Evolutionary conservation across 2,329 filamentous ascomycete species (phyloP).

Genomic region (Colletotrichum sp.): DNA sequence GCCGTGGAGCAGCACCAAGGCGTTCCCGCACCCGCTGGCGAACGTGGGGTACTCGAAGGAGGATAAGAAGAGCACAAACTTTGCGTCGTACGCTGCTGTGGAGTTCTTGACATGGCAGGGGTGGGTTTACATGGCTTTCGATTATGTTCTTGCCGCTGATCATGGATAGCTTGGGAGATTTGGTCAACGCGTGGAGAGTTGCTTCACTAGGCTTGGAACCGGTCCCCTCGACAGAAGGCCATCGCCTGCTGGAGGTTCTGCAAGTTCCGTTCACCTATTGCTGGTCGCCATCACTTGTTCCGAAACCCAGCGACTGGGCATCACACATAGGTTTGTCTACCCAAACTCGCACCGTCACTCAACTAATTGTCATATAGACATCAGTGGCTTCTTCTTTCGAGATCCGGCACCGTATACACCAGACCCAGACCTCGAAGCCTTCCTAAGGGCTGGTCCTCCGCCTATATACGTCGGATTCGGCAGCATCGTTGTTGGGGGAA

Average conservation of each 20-base stretch:
- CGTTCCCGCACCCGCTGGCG: conserved; percentile 75
- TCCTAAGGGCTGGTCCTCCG: conserved; percentile 60
- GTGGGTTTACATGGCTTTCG: conserved; percentile 1
- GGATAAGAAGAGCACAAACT: conserved; percentile 67
- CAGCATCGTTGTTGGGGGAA: conserved; percentile 4
- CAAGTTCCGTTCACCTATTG: conserved; percentile 79
- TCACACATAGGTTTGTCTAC: conserved; percentile 60
- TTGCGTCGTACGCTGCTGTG: conserved; percentile 73
- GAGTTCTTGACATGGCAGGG: conserved; percentile 83
- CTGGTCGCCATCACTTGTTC: conserved; percentile 73
- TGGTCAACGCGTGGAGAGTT: conserved; percentile 86
- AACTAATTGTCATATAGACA: conserved; percentile 19
- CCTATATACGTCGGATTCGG: conserved; percentile 29
- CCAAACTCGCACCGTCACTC: too few species aligned
- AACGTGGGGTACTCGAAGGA: conserved; percentile 63
- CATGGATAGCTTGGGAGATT: conserved; percentile 62
- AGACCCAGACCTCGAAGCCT: conserved; percentile 55
- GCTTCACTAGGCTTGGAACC: conserved; percentile 69
- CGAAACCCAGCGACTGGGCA: conserved; percentile 71
- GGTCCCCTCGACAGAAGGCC: conserved; percentile 73
- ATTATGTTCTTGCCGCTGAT: not conserved
- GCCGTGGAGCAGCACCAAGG: conserved; percentile 77
- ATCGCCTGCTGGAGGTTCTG: conserved; percentile 71
- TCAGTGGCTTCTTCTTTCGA: conserved; percentile 73
- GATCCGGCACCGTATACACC: conserved; percentile 61